A percentile compares a stretch with the other conserved stretches of the same genome.
Conservation (phyloP, 805 yeast species). For the Kuraishia ogatae region DNA sequence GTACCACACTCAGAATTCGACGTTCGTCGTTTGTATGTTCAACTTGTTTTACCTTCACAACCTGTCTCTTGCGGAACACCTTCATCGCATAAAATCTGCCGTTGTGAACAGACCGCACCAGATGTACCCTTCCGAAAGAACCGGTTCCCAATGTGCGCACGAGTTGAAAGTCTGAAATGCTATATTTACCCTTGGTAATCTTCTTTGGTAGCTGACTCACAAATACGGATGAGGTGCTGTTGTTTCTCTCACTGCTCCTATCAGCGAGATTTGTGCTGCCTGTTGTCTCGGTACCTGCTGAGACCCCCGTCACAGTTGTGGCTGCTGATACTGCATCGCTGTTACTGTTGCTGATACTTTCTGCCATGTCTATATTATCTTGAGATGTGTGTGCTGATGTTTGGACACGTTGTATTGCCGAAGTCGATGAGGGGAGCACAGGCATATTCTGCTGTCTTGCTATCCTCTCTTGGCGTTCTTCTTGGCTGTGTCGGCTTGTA, state of each 20-base stretch:
- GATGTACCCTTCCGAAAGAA: slow-evolving; percentile 52
- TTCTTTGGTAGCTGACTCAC: not conserved
- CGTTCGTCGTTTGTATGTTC: slow-evolving; percentile 59
- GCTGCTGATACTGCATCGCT: not conserved
- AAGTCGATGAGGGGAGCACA: not conserved
- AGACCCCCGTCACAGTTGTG: not conserved
- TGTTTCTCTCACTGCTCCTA: not conserved
- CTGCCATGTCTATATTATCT: not conserved
- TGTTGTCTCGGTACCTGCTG: not conserved
- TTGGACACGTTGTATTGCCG: not conserved
- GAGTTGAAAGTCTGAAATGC: slow-evolving; percentile 46
- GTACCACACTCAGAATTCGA: slow-evolving; percentile 46
- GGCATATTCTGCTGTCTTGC: not conserved
- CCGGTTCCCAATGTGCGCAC: slow-evolving; percentile 54
- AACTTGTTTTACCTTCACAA: slow-evolving; percentile 53
- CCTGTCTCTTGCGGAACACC: slow-evolving; percentile 47
- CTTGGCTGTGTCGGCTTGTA: not conserved
- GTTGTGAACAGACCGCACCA: slow-evolving; percentile 49
- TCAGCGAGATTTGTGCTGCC: not conserved
- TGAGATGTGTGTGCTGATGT: not conserved
- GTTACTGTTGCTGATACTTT: not conserved
- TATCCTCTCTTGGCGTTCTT: not conserved
- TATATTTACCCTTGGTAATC: slow-evolving; percentile 47
- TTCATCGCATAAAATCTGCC: slow-evolving; percentile 55
- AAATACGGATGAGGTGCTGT: not conserved